Evolutionary conservation across 169 alveolate genomes (phyloP), one percentile per base, ranked within the genome.

Genomic region (Theileria orientalis): DNA sequence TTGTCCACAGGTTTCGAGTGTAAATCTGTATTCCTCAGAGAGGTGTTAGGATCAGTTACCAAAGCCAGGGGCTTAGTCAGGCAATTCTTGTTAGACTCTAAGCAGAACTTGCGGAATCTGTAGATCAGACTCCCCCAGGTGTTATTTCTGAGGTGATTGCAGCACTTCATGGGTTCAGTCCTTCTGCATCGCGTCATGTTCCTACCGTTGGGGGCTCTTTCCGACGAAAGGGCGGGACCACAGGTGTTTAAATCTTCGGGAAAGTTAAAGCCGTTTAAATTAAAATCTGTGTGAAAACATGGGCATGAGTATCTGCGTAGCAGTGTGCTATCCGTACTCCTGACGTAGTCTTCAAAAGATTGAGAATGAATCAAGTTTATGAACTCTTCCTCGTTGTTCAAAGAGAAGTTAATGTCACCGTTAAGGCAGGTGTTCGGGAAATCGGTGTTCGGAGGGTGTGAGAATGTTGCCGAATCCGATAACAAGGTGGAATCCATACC

Each of bases 1-100:
- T 30, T 56, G 16, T 56, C 66, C 6, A 56, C 29, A n/a, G 66
- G 21, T 56, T 56, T 56, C 21, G 66, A 6, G 66, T 56, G 14
- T 30, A 14, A 56, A 6, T 30, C 66, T 56, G 44, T 14, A 9
- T 27, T 21, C 35, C 60, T 32, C 25, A 49, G 6, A 21, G 60
- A 49, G 25, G 60, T 21, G 25, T 49, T 49, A 21, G 60, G 25
- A 14, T 49, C 60, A 3, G 25, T 27, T 2, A 33, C 19, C 7
- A 33, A 49, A 0, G 35, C 60, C 25, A 29, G 19, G 19, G 60
- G 25, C n/a, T 49, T 49, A 7, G n/a, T 16, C 14, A 49, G 7
- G 16, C 16, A 49, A 13, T 49, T 49, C 25, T 13, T 49, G 27
- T 49, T 49, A 16, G 19, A 33, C 25, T 49, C 60, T 49, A 49